Base-by-base conservation (phyloP, 257 asterid genomes). In the Plectranthus barbatus region DNA sequence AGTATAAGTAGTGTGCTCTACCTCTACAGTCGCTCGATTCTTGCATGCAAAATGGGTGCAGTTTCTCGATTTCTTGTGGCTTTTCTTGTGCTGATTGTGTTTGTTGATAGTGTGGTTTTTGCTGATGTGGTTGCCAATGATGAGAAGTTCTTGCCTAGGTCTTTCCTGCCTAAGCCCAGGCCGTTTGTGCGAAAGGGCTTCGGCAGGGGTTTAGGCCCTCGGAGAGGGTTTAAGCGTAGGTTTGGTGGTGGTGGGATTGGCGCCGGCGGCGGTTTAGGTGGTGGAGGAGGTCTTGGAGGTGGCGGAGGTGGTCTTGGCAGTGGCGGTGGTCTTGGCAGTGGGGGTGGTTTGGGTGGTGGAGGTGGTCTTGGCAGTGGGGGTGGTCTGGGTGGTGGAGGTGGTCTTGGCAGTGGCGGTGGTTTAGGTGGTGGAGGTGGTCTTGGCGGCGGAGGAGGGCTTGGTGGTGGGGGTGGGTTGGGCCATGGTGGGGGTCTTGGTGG, bases 401-500 rank as follows among this genome's bases (percentile, higher is more conserved):
- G 84, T 0, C 44, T 58, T 0, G 86, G 78, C 1, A 79, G 52
- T 0, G 85, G 85, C 0, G 70, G 72, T 0, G 82, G 81, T 0
- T 4, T 54, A n/a, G n/a, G 0, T 79, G n/a, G n/a, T n/a, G n/a
- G n/a, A n/a, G n/a, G n/a, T n/a, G n/a, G n/a, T n/a, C n/a, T n/a
- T n/a, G n/a, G 82, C 1, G 74, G 66, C 0, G 78, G 68, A 14
- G 84, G 84, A 1, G 84, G 84, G 1, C n/a, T 67, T 0, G 84
- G 84, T 1, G 62, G 71, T 0, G 79, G 84, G 0, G 77, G 58
- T 1, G 81, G 81, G 0, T 19, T 53, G 1, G 80, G 77, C 4
- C 47, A 7, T 5, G 74, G 76, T 1, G 83, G 83, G 0, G 74
- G 82, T 0, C 18, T 36, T 1, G 78, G 81, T 12, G 76, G 70